These are phyloP conservation scores for Isoetes engelmannii DNA, from an alignment of 83 land plant species.

Conservation along the genomic window DNA sequence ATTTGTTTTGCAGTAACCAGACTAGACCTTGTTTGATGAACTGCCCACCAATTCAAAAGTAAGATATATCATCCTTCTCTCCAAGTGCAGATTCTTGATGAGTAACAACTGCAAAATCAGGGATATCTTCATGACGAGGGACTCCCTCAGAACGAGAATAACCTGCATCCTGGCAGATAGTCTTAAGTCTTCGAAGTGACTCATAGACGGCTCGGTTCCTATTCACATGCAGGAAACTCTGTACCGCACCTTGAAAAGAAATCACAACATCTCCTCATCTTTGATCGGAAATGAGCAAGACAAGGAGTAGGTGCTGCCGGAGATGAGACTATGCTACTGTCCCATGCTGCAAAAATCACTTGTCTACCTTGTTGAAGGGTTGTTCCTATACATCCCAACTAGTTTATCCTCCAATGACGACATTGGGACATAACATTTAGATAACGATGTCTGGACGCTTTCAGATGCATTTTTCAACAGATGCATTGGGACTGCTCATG, in stretches of 20 bases:
- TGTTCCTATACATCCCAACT: conserved; percentile 64
- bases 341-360: conserved; percentile 65
- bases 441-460: conserved; percentile 22
- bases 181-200: conserved; percentile 61
- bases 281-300: conserved; percentile 64
- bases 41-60: conserved; percentile 94
- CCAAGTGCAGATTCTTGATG: conserved; percentile 34
- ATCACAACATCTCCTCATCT: conserved; percentile 81
- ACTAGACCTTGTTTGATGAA: conserved; percentile 80
- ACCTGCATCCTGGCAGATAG: conserved; percentile 91
- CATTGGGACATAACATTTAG: conserved; percentile 21
- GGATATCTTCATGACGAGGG: conserved; percentile 65
- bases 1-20: conserved; percentile 72
- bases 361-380: conserved; percentile 61
- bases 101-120: conserved; percentile 75
- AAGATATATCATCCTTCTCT: conserved; percentile 42
- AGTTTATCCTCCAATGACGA: conserved; percentile 72
- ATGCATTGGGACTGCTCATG: conserved; percentile 49
- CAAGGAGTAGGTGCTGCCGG: conserved; percentile 44
- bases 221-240: conserved; percentile 32
- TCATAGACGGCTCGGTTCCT: conserved; percentile 50
- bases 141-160: conserved; percentile 49
- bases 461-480: conserved; percentile 26
- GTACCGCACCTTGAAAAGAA: conserved; percentile 63
- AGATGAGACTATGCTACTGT: conserved; percentile 23